Conservation (phyloP, 2,329 filamentous ascomycete species). For the Aspergillus novoparasiticus region DNA sequence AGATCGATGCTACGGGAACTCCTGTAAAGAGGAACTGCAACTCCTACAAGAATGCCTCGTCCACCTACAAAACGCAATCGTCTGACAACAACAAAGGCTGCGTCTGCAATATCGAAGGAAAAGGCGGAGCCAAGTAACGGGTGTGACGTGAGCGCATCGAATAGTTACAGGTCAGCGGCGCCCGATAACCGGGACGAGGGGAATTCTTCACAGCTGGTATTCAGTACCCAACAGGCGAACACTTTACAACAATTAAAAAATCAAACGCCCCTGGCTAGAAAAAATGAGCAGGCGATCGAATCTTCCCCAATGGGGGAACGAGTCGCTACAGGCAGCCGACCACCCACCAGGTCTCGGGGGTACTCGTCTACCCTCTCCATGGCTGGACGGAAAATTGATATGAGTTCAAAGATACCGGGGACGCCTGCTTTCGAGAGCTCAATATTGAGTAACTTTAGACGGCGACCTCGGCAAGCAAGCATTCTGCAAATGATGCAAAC, state of each 20-base stretch:
- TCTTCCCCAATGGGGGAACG: constrained; percentile 38
- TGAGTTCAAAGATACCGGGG: constrained; percentile 36
- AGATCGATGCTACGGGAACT: background rate
- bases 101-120: constrained; percentile 4
- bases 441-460: constrained; percentile 47
- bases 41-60: constrained; percentile 27
- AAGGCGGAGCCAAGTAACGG: background rate
- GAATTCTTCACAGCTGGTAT: constrained; percentile 8
- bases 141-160: constrained; percentile 2
- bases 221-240: constrained; percentile 18
- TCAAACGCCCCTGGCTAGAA: constrained; percentile 35
- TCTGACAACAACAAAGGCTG: constrained; percentile 14
- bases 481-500: constrained; percentile 49
- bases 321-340: constrained; percentile 36
- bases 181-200: constrained; percentile 1
- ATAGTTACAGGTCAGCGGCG: constrained; percentile 7
- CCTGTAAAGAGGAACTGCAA: background rate
- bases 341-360: constrained; percentile 40
- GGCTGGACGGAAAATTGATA: constrained; percentile 41
- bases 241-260: constrained; percentile 25
- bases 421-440: constrained; percentile 48
- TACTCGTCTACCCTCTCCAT: constrained; percentile 44
- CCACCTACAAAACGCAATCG: constrained; percentile 32
- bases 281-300: constrained; percentile 37
- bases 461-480: constrained; percentile 47